A percentile compares a stretch with the other conserved stretches of the same genome.
Evolutionary conservation across 768 basidiomycete species (phyloP).

Genomic region (Russula ochroleuca): DNA sequence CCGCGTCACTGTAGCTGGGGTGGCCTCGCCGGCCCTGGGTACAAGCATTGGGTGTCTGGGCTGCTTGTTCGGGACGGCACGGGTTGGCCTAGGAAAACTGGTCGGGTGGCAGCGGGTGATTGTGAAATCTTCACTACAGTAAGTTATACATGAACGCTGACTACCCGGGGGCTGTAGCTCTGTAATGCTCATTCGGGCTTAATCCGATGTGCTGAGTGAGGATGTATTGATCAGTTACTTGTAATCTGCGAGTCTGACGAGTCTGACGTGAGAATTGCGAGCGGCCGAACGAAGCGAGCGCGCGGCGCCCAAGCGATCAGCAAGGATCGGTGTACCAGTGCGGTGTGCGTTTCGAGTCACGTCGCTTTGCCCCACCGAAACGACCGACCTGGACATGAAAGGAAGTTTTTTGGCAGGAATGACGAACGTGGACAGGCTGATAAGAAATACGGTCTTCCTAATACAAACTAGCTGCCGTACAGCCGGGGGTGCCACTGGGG

Average conservation of each 20-base stretch:
- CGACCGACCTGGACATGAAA: conserved; percentile 3
- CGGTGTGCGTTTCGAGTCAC: too few species aligned
- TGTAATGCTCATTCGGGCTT: neutral
- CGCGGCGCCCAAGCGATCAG: neutral
- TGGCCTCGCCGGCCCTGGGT: neutral
- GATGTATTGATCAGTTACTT: neutral
- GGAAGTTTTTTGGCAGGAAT: too few species aligned
- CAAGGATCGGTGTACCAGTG: neutral
- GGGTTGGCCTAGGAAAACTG: neutral
- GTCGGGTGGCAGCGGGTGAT: neutral
- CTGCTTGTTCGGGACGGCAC: neutral
- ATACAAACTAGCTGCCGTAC: neutral
- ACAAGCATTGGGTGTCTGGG: neutral
- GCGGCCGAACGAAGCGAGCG: neutral
- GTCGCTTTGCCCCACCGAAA: neutral
- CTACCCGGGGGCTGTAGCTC: neutral
- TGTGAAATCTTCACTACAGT: neutral
- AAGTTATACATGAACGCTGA: neutral
- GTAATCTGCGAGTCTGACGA: conserved; percentile 2
- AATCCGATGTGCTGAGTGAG: conserved; percentile 9
- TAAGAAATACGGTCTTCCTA: neutral
- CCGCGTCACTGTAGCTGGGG: neutral
- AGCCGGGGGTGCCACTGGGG: too few species aligned
- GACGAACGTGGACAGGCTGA: neutral
- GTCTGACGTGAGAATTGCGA: conserved; percentile 2